A percentile compares a stretch with the other conserved stretches of the same genome.
Evolutionary conservation across 176 grass and related monocot species (phyloP).

Genomic region (Oryza meyeriana): DNA sequence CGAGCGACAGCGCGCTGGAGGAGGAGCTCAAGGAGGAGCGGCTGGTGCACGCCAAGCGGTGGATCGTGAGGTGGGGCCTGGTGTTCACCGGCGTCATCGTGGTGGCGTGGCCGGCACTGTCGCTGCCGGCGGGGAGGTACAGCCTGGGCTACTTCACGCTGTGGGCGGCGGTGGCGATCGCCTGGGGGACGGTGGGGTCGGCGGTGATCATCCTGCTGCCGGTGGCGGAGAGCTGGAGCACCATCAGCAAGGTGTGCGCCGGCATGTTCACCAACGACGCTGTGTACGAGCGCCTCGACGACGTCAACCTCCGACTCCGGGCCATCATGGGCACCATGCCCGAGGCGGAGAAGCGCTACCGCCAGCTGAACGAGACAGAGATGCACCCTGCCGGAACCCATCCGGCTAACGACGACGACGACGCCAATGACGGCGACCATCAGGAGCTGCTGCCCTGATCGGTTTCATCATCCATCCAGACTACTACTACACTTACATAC

Average conservation of each 20-base stretch:
- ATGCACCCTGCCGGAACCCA: constrained; percentile 25
- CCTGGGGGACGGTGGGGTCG: constrained; percentile 59
- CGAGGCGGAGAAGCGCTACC: constrained; percentile 46
- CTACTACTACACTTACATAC: not conserved
- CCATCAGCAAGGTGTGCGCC: constrained; percentile 46
- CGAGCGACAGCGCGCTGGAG: constrained; percentile 10
- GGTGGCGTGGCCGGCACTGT: constrained; percentile 61
- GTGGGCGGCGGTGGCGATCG: constrained; percentile 60
- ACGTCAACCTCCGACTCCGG: constrained; percentile 42
- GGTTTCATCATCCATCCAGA: not conserved
- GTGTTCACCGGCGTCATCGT: constrained; percentile 64
- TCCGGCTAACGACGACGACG: not conserved
- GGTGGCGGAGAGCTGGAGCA: constrained; percentile 58
- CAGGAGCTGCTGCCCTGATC: not conserved
- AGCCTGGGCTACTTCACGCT: constrained; percentile 73
- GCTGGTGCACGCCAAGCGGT: constrained; percentile 54
- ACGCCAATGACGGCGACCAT: not conserved
- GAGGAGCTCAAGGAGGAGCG: constrained; percentile 62
- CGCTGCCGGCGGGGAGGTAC: constrained; percentile 68
- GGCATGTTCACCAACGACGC: constrained; percentile 71
- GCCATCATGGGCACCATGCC: constrained; percentile 60
- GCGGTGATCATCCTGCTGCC: constrained; percentile 67
- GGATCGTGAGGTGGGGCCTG: constrained; percentile 72
- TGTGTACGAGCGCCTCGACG: constrained; percentile 48
- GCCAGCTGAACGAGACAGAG: constrained; percentile 15